Percentiles rank a stretch among this genome's conserved stretches.
phyloP scores from a whole-genome alignment of 371 early-diverging fungal species.

The Mucor plumbeus region DNA sequence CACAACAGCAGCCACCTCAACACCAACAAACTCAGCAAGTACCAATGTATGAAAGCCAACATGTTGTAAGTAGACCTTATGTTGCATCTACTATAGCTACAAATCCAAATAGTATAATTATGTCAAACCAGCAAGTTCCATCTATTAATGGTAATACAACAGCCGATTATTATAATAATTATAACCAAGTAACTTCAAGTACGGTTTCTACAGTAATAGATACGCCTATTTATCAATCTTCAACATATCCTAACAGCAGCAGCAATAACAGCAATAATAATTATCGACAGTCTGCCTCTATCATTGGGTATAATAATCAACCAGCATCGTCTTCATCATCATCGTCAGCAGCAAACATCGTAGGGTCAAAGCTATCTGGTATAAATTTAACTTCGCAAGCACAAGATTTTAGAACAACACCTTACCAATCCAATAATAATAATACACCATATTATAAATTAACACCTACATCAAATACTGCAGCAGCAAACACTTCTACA shows the following conservation, averaged over 20 bases:
- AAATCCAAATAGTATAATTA: background rate
- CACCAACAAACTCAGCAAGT: conserved; percentile 11
- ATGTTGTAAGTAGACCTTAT: background rate
- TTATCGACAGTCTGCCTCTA: background rate
- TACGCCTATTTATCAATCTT: background rate
- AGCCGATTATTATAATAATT: background rate
- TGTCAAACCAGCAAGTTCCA: conserved; percentile 4
- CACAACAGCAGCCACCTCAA: background rate
- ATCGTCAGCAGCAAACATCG: background rate
- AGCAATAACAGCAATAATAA: conserved; percentile 11
- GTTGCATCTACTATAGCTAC: background rate
- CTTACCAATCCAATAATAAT: background rate
- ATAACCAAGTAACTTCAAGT: background rate
- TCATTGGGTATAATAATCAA: background rate
- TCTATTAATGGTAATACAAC: background rate
- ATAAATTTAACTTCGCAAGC: conserved; percentile 16
- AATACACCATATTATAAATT: conserved; percentile 13
- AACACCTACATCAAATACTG: conserved; percentile 12
- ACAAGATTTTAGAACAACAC: conserved; percentile 11
- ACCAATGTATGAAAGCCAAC: conserved; percentile 4
- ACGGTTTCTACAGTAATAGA: background rate
- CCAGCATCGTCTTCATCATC: background rate
- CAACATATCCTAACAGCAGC: conserved; percentile 7
- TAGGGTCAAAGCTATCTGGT: conserved; percentile 2
- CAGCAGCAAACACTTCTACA: background rate